These are phyloP conservation scores for Yarrowia osloensis DNA, from an alignment of 805 yeast species.

Conservation along the genomic window DNA sequence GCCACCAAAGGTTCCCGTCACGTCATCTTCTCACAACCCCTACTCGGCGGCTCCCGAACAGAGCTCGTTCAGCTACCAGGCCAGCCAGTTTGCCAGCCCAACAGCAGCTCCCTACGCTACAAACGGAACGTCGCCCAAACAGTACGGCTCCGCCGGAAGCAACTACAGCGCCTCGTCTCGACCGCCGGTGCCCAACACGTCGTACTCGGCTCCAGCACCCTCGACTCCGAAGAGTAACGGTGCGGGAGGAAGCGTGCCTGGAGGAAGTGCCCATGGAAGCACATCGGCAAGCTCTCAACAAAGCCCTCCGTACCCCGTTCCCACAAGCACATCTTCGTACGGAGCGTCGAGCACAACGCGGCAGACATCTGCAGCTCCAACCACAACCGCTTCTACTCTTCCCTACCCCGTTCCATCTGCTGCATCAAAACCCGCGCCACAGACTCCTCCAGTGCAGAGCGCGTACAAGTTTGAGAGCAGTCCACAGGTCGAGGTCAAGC, in stretches of 20 bases:
- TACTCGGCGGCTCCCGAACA: not conserved
- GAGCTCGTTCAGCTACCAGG: not conserved
- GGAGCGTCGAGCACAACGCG: not conserved
- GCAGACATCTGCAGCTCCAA: not conserved
- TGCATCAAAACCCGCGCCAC: not conserved
- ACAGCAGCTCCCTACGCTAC: not conserved
- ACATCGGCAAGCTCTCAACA: not conserved
- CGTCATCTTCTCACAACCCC: not conserved
- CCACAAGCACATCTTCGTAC: not conserved
- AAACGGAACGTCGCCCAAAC: not conserved
- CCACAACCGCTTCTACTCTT: not conserved
- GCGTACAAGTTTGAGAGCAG: constrained; percentile 2
- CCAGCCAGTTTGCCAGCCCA: constrained; percentile 9
- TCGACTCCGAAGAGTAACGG: not conserved
- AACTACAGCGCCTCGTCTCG: not conserved
- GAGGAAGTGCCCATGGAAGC: not conserved
- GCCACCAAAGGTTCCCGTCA: constrained; percentile 3
- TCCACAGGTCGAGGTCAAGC: not conserved
- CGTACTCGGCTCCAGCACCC: not conserved
- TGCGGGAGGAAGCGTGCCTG: not conserved
- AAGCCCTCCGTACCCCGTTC: constrained; percentile 3
- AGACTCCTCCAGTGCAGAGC: not conserved
- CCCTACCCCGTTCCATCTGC: not conserved
- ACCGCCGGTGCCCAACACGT: not conserved
- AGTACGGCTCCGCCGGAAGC: not conserved